Base-by-base conservation (phyloP, 495 filamentous ascomycete species). In the Geoglossum glabrum region DNA sequence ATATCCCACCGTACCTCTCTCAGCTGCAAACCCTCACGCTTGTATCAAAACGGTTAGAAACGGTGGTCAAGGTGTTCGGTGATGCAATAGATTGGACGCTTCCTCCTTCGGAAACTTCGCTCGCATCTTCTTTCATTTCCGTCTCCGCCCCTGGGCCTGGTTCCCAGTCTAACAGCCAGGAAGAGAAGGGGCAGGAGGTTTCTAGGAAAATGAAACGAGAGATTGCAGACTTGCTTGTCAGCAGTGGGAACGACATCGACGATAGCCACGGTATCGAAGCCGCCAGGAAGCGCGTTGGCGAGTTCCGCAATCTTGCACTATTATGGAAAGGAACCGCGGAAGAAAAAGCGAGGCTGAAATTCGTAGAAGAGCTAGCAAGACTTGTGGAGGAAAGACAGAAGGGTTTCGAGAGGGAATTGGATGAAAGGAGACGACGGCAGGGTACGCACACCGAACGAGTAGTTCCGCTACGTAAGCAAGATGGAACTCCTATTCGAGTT, bases 261-360 rank as follows among this genome's bases (percentile, higher is more conserved):
- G 72, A 75, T 6, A 68, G 75, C n/a, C 68, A 72, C 61, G 79
- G 72, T 34, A 70, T 86, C 21, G 81, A 87, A 56, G 79, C 80
- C 26, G 92, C 90, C 1, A 76, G 76, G 19, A 72, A 72, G 19
- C 75, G 86, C 13, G 79, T 97, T 19, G 79, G 83, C 62, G 77
- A 82, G 63, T 70, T 98, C 27, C 80, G 85, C 59, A 74, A 78
- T 49, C 71, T 95, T 61, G 76, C 78, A 15, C 68, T 69, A 13
- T 81, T 97, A n/a, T 97, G 93, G 86, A 89, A 86, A 64, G 88
- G 88, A 0, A 95, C 93, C 19, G 84, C 85, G 0, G 92, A 97
- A 74, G 92, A 95, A 62, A 90, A 84, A 65, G 88, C 87, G 28
- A 74, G 93, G 60, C 70, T 71, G 11, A 83, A 79, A 57, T 87